Evolutionary conservation across 495 filamentous ascomycete genomes (phyloP), one percentile per base, ranked within the genome.

Genomic region (Neurospora sp.): DNA sequence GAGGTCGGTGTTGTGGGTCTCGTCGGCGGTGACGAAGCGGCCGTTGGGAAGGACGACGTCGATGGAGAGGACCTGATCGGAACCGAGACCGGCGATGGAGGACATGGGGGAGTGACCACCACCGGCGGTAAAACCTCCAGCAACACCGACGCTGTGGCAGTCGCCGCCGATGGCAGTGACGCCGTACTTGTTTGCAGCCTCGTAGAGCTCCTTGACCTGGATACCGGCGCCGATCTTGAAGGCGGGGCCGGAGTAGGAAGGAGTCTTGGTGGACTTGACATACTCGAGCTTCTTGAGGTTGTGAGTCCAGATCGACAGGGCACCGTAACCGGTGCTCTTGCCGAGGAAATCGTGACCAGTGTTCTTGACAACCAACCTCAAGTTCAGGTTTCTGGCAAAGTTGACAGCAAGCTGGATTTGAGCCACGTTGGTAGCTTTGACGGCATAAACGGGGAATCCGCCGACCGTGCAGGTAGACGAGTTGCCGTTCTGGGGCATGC

Each of bases 291-390:
- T 76, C 39, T 79, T 73, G 48, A 85, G 77, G 40, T 86, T 77
- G 73, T 90, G 88, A 11, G 88, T 90, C 88, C 88, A 90, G 72
- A 91, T 80, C 31, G 84, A 83, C 14, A 91, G 78, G 5, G 87
- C 82, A 59, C 87, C 88, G 38, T 77, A 76, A 31, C 83, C 85
- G 2, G 75, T 74, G 2, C 78, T 86, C 79, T 89, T 89, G 72
- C 87, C 89, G 41, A 80, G 81, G 81, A 88, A 90, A 76, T 91
- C 89, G 74, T 92, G 90, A 38, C 90, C 90, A 1, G 90, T 92
- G 73, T 91, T 92, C 80, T 85, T 83, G 23, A 93, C 83, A 0
- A 89, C 87, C 16, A 93, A 81, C 40, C 90, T 84, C 12, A 92
- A 73, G 59, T 88, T 87, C 3, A 82, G 70, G 31, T 88, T 87